Evolutionary conservation across 306 rosid species (phyloP).

Genomic region (Fragaria iinumae): DNA sequence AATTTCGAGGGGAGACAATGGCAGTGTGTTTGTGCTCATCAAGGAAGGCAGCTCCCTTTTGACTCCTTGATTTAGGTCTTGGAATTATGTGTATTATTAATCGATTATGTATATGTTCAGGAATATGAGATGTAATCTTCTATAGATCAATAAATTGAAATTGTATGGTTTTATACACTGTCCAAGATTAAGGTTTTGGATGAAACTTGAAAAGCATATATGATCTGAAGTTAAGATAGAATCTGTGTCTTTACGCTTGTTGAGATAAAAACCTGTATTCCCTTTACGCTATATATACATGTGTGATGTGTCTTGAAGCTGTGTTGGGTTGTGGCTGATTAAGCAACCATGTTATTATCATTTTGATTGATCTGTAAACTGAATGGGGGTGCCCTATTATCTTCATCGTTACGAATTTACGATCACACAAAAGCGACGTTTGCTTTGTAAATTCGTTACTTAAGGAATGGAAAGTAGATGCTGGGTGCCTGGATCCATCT

Average conservation of each 20-base stretch:
- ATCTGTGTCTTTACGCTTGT: too few species aligned
- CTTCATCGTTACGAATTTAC: too few species aligned
- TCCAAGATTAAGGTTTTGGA: background rate
- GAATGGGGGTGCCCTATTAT: too few species aligned
- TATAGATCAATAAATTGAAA: background rate
- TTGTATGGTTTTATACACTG: background rate
- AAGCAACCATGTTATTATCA: too few species aligned
- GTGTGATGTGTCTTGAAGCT: too few species aligned
- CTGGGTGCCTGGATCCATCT: background rate
- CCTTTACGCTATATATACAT: too few species aligned
- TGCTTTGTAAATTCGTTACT: background rate
- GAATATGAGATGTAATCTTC: background rate
- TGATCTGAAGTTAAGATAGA: background rate
- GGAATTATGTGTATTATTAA: background rate
- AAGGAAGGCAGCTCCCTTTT: conserved; percentile 79
- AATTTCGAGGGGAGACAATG: conserved; percentile 72
- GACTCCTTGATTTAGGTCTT: background rate
- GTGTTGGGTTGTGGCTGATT: too few species aligned
- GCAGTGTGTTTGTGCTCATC: conserved; percentile 76
- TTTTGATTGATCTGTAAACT: too few species aligned
- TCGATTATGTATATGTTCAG: background rate
- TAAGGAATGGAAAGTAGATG: background rate
- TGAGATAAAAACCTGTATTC: background rate
- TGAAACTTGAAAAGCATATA: background rate
- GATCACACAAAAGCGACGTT: too few species aligned